Conservation (phyloP, 306 rosid genomes). For the Vigna reflexopilosa region DNA sequence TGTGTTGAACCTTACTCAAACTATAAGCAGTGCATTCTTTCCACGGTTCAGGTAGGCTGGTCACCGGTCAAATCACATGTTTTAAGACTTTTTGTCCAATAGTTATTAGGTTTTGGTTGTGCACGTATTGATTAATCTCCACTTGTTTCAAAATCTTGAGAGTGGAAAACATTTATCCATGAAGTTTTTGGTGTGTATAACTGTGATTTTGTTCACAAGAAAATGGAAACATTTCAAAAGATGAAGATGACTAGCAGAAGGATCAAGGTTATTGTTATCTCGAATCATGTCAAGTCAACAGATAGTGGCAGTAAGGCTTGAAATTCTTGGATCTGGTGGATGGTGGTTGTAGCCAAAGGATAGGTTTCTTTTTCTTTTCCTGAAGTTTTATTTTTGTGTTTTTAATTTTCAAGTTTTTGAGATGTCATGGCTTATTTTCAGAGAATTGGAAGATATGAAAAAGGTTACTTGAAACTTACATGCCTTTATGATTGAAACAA, state of each 20-base stretch:
- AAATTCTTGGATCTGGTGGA: neutral
- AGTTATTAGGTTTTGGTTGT: neutral
- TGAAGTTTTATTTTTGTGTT: neutral
- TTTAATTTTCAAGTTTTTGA: neutral
- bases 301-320: neutral
- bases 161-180: slow-evolving; percentile 7
- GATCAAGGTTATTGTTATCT: slow-evolving; percentile 14
- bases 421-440: neutral
- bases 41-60: slow-evolving; percentile 79
- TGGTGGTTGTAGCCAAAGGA: neutral
- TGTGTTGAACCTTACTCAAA: slow-evolving; percentile 64
- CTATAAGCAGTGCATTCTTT: slow-evolving; percentile 75
- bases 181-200: slow-evolving; percentile 9
- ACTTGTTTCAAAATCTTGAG: slow-evolving; percentile 7
- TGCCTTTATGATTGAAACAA: slow-evolving; percentile 5
- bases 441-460: neutral
- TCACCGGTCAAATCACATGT: neutral
- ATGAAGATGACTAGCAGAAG: neutral
- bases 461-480: neutral
- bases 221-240: neutral
- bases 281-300: neutral
- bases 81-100: slow-evolving; percentile 7
- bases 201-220: neutral
- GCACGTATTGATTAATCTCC: neutral
- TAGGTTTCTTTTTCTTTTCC: slow-evolving; percentile 4